Evolutionary conservation across 441 rosid genomes (phyloP).

Genomic region (Corymbia citriodora): DNA sequence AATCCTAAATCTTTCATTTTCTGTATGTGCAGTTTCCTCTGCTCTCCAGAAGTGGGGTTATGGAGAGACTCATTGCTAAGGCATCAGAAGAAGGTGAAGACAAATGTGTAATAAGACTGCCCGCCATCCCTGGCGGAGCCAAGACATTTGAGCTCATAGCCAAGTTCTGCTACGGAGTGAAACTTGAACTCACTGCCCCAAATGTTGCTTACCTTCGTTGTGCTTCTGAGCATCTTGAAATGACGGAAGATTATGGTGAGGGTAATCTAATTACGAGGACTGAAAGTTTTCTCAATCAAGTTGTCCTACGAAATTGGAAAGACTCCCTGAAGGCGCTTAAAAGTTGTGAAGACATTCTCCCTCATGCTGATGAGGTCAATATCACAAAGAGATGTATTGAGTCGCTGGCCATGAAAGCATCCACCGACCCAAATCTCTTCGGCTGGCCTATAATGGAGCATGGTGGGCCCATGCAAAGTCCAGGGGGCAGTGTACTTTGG

Average conservation of each 20-base stretch:
- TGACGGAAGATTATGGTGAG: conserved; percentile 94
- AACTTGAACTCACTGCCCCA: conserved; percentile 84
- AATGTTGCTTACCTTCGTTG: conserved; percentile 79
- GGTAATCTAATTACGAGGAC: conserved; percentile 73
- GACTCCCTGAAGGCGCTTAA: conserved; percentile 83
- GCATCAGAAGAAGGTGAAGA: conserved; percentile 69
- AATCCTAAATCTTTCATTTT: background rate
- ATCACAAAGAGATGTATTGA: conserved; percentile 76
- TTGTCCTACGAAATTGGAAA: conserved; percentile 81
- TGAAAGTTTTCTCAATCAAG: conserved; percentile 82
- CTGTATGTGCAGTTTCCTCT: conserved; percentile 67
- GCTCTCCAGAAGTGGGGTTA: conserved; percentile 89
- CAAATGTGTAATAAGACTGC: conserved; percentile 48
- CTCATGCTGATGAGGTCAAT: conserved; percentile 62
- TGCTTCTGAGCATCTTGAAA: conserved; percentile 85
- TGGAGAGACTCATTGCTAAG: conserved; percentile 88
- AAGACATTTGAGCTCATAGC: conserved; percentile 93
- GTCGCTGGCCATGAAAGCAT: conserved; percentile 70
- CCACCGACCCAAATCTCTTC: conserved; percentile 79
- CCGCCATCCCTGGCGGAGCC: conserved; percentile 77
- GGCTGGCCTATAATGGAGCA: conserved; percentile 94
- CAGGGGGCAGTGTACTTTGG: conserved; percentile 94
- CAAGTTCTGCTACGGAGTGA: conserved; percentile 95
- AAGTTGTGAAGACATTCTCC: conserved; percentile 64
- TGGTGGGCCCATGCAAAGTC: conserved; percentile 95